Evolutionary conservation across 2,329 filamentous ascomycete species (phyloP).

Genomic region (Hymenoscyphus occultus): DNA sequence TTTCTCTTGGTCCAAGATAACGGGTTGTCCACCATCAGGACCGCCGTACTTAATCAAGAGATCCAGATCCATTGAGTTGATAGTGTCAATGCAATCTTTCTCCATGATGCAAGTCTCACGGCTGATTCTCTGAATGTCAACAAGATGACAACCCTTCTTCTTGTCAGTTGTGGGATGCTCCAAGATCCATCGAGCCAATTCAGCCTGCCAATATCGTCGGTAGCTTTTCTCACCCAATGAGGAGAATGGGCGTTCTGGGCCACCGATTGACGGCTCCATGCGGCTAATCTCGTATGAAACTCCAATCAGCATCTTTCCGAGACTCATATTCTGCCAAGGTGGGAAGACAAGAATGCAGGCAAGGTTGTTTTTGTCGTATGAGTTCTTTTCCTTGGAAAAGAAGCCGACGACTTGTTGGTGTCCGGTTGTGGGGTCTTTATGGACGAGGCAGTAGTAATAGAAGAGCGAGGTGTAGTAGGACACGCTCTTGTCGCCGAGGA

Average conservation of each 20-base stretch:
- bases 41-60: conserved; percentile 43
- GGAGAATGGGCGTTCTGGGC: conserved; percentile 90
- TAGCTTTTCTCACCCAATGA: conserved; percentile 83
- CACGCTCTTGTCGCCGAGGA: conserved; percentile 96
- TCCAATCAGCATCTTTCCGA: conserved; percentile 87
- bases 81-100: conserved; percentile 76
- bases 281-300: conserved; percentile 89
- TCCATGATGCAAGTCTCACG: conserved; percentile 76
- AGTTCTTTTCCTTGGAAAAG: conserved; percentile 98
- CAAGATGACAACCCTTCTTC: conserved; percentile 40
- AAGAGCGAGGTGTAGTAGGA: conserved; percentile 96
- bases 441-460: conserved; percentile 88
- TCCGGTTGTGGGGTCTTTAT: conserved; percentile 52
- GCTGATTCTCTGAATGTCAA: conserved; percentile 70
- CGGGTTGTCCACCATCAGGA: conserved; percentile 41
- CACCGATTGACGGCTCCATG: conserved; percentile 78
- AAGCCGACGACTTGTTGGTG: conserved; percentile 76
- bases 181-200: conserved; percentile 70
- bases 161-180: conserved; percentile 24
- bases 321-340: conserved; percentile 87
- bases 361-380: conserved; percentile 97
- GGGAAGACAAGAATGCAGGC: conserved; percentile 96
- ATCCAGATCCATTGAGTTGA: conserved; percentile 73
- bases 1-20: conserved; percentile 49
- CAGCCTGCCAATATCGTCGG: conserved; percentile 78